A percentile compares a stretch with the other conserved stretches of the same genome.
phyloP scores from a whole-genome alignment of 371 early-diverging fungal species.

The Polyrhizophydium stewartii region DNA sequence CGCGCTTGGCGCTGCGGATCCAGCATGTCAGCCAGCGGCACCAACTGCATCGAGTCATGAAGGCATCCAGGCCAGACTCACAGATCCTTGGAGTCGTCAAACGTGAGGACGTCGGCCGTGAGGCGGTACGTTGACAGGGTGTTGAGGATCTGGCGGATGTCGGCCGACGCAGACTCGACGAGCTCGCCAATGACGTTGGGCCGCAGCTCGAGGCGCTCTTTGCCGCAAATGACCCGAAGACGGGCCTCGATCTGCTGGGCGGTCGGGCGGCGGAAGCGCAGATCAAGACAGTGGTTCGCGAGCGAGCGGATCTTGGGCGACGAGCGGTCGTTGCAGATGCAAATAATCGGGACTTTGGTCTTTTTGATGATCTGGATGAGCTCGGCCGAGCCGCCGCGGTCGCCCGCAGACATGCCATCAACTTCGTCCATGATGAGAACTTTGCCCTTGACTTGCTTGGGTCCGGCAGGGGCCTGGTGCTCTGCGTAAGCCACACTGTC shows the following conservation, averaged over 20 bases:
- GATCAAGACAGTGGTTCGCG: conserved; percentile 83
- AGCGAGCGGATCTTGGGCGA: conserved; percentile 89
- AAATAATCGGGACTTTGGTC: conserved; percentile 94
- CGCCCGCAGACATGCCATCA: conserved; percentile 99
- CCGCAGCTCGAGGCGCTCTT: conserved; percentile 75
- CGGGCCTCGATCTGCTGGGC: not conserved
- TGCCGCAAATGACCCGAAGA: conserved; percentile 1
- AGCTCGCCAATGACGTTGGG: conserved; percentile 86
- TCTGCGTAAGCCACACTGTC: too few relatives aligned
- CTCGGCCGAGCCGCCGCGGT: conserved; percentile 96
- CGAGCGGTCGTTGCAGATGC: conserved; percentile 98
- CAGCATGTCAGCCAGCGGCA: not conserved
- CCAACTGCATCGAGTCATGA: conserved; percentile 6
- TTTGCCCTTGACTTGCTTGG: conserved; percentile 19
- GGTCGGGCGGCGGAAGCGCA: conserved; percentile 57
- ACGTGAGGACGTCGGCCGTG: conserved; percentile 60
- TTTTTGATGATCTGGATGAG: conserved; percentile 89
- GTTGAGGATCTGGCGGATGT: conserved; percentile 98
- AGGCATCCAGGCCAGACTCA: conserved; percentile 24
- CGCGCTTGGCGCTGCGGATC: conserved; percentile 8
- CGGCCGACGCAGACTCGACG: conserved; percentile 78
- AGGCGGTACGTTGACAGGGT: conserved; percentile 86
- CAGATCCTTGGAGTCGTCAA: conserved; percentile 76
- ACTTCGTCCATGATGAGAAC: conserved; percentile 99
- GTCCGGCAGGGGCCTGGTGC: too few relatives aligned